Evolutionary conservation across 768 basidiomycete species (phyloP), one percentile per base, ranked within the genome.

Genomic region (Russula dissimulans): DNA sequence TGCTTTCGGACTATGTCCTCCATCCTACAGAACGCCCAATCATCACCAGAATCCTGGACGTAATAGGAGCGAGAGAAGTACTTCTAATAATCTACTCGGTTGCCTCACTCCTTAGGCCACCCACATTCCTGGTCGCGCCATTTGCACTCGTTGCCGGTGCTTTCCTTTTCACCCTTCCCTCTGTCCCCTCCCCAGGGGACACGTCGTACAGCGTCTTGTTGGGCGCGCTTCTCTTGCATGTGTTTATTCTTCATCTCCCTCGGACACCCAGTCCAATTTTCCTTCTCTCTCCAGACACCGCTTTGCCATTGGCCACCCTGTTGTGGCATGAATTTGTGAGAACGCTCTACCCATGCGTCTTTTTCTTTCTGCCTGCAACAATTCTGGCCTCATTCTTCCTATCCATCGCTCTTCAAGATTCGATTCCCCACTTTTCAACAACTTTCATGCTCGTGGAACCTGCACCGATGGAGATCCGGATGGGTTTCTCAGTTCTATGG

Each of bases 361-460:
- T 75, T 7, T 80, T 81, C 65, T 82, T 82, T 68, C 63, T 80
- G 22, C 83, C 82, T 0, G 71, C 75, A 2, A 64, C 79, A n/a
- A 48, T 82, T 17, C 50, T 81, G 3, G 69, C 77, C 9, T 66
- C 73, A 17, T 74, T 73, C 62, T 71, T 81, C 41, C 65, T 84
- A 29, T 83, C 81, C 3, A 65, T 74, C 22, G 79, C 84, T 0
- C 68, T 85, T 22, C 68, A 69, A 11, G 78, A 81, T 57, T 60
- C 66, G 7, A 50, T 64, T 42, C 48, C 64, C 38, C 52, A 55
- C 43, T 48, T 64, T 6, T 26, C 65, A 34, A 45, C 66, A 15
- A 70, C 73, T 9, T 22, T 55, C 29, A 48, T 50, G 29, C 22
- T 57, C 18, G 15, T 14, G 22, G 31, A 32, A 17, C 34, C 59